A percentile compares a stretch with the other conserved stretches of the same genome.
phyloP scores from a whole-genome alignment of 169 alveolate genomes.

The Eimeria maxima region DNA sequence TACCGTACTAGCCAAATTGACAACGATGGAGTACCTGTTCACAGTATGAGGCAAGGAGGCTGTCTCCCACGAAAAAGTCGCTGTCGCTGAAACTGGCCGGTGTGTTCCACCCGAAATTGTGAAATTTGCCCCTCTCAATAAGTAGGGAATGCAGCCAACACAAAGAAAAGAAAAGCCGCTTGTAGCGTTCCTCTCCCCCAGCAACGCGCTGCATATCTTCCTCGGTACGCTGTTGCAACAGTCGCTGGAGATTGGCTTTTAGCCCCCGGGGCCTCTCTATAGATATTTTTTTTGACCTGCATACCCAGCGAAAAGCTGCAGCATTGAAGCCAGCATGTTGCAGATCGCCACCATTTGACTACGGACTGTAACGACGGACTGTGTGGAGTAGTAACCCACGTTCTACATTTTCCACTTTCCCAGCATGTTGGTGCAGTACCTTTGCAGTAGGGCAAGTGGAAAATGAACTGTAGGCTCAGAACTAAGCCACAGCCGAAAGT shows the following conservation, averaged over 20 bases:
- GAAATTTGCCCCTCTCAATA: slow-evolving; percentile 97
- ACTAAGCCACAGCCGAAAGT: slow-evolving; percentile 97
- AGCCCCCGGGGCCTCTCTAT: slow-evolving; percentile 97
- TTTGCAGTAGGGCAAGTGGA: slow-evolving; percentile 97
- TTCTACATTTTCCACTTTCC: not conserved
- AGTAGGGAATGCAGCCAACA: slow-evolving; percentile 98
- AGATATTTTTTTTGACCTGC: slow-evolving; percentile 95
- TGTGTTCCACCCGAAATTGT: slow-evolving; percentile 99
- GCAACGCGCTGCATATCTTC: slow-evolving; percentile 93
- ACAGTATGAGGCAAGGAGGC: slow-evolving; percentile 94
- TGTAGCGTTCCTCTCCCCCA: slow-evolving; percentile 94
- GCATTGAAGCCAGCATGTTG: not conserved
- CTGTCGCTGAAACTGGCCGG: slow-evolving; percentile 98
- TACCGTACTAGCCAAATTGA: not conserved
- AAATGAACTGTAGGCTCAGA: slow-evolving; percentile 96
- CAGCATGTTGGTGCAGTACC: slow-evolving; percentile 73
- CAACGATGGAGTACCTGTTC: slow-evolving; percentile 88
- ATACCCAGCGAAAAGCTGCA: not conserved
- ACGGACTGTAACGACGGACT: not conserved
- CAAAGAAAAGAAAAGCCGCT: slow-evolving; percentile 96
- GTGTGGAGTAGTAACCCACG: not conserved
- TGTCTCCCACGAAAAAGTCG: slow-evolving; percentile 97
- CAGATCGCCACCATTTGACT: not conserved
- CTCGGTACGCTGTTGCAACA: slow-evolving; percentile 93
- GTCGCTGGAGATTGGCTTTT: slow-evolving; percentile 94